Percentiles rank a stretch among this genome's conserved stretches.
These are phyloP conservation scores for Filosporella fistucella DNA, from an alignment of 495 filamentous ascomycete species.

Conservation along the genomic window DNA sequence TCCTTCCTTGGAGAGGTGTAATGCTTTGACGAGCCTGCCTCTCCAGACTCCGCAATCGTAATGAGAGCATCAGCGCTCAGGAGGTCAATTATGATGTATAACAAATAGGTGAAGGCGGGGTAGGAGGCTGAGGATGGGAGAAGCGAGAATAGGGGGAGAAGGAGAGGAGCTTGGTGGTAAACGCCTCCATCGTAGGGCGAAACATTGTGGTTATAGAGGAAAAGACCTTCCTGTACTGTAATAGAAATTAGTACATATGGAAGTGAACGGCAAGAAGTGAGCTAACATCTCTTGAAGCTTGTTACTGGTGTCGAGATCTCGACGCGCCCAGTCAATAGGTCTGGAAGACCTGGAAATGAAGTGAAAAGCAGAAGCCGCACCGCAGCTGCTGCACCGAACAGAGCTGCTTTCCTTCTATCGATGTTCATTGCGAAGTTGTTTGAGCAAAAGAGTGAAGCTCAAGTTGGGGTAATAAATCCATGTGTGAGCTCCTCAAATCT, in stretches of 20 bases:
- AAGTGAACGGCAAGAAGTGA: too few relatives aligned
- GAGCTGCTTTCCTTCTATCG: constrained; percentile 68
- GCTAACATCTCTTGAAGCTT: constrained; percentile 93
- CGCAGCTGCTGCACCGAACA: constrained; percentile 72
- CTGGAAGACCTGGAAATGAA: constrained; percentile 77
- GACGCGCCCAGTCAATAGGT: constrained; percentile 83
- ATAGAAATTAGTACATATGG: constrained; percentile 13
- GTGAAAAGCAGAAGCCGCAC: constrained; percentile 77
- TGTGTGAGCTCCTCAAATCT: too few relatives aligned
- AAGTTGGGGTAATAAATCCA: too few relatives aligned
- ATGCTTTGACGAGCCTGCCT: constrained; percentile 63
- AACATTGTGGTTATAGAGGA: constrained; percentile 92
- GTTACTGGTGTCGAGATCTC: constrained; percentile 96
- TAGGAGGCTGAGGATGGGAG: constrained; percentile 62
- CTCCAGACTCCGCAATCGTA: constrained; percentile 77
- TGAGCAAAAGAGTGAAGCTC: constrained; percentile 16
- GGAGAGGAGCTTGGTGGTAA: constrained; percentile 93
- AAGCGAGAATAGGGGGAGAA: constrained; percentile 85
- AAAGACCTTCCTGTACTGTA: constrained; percentile 90
- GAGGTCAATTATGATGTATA: constrained; percentile 81
- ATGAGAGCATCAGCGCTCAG: constrained; percentile 79
- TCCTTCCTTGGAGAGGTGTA: constrained; percentile 76
- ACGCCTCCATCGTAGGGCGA: constrained; percentile 97
- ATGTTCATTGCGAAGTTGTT: constrained; percentile 43
- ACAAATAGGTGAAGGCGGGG: constrained; percentile 68